Evolutionary conservation across 2,329 filamentous ascomycete genomes (phyloP).

Genomic region (Fusarium neocosmosporiellum): DNA sequence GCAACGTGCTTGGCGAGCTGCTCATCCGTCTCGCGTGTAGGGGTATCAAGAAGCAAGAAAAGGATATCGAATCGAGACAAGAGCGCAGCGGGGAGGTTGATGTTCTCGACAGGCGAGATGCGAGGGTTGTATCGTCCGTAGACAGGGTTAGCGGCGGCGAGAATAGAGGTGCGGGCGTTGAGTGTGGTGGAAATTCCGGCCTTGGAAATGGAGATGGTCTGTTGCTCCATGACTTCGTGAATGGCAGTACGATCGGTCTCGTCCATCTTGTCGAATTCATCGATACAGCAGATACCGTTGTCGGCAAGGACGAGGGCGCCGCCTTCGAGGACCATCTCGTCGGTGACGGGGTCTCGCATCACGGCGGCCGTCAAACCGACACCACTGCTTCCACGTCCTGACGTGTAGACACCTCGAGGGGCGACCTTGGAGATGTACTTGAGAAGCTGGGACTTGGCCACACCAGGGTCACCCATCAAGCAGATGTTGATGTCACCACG

Average conservation of each 20-base stretch:
- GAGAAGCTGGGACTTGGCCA: conserved; percentile 97
- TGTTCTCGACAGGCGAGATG: conserved; percentile 97
- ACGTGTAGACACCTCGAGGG: conserved; percentile 88
- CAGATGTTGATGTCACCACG: conserved; percentile 99
- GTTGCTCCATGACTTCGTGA: conserved; percentile 90
- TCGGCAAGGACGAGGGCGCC: conserved; percentile 83
- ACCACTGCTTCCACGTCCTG: conserved; percentile 82
- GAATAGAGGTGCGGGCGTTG: conserved; percentile 94
- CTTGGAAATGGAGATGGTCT: conserved; percentile 87
- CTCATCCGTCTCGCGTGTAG: conserved; percentile 88
- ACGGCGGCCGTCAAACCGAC: conserved; percentile 86
- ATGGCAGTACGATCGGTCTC: conserved; percentile 85
- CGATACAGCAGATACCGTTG: conserved; percentile 87
- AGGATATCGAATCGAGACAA: conserved; percentile 97
- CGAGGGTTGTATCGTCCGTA: conserved; percentile 99
- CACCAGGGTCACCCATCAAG: conserved; percentile 99
- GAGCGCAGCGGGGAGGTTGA: conserved; percentile 97
- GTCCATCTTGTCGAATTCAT: conserved; percentile 92
- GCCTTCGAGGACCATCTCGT: conserved; percentile 86
- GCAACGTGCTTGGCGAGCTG: conserved; percentile 96
- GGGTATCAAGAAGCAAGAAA: conserved; percentile 96
- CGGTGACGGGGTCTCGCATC: conserved; percentile 85
- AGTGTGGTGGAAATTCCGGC: conserved; percentile 79
- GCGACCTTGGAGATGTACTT: conserved; percentile 99
- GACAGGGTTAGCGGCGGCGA: conserved; percentile 95